These are phyloP conservation scores for Vitis cinerea DNA, from an alignment of 164 flowering plant genomes.

Conservation along the genomic window DNA sequence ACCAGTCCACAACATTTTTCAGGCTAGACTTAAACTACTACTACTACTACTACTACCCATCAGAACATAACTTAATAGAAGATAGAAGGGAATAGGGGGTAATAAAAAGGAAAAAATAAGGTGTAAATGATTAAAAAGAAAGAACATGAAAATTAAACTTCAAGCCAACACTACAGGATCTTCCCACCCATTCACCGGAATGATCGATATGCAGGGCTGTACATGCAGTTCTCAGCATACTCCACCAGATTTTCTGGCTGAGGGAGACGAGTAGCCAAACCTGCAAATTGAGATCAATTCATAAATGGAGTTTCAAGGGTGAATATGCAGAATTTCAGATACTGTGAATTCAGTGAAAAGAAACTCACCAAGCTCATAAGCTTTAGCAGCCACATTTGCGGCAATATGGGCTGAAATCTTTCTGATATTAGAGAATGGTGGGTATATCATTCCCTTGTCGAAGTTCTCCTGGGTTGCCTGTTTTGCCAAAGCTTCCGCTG, in stretches of 20 bases:
- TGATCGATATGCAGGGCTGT: conserved; percentile 49
- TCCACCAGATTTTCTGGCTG: conserved; percentile 49
- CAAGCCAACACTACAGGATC: too few relatives aligned
- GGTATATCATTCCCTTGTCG: conserved; percentile 55
- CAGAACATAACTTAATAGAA: too few relatives aligned
- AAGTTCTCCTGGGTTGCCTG: conserved; percentile 47
- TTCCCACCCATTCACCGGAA: conserved; percentile 33
- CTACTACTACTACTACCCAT: too few relatives aligned
- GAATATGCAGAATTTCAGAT: neutral
- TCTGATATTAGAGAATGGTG: conserved; percentile 60
- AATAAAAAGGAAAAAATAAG: too few relatives aligned
- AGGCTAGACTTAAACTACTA: too few relatives aligned
- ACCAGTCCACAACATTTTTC: too few relatives aligned
- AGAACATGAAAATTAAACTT: too few relatives aligned
- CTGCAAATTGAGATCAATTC: conserved; percentile 15
- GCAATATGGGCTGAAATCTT: conserved; percentile 64
- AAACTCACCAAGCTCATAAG: conserved; percentile 53
- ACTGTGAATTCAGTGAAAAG: neutral
- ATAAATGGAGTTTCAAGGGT: neutral
- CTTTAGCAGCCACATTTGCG: conserved; percentile 60
- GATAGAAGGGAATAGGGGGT: too few relatives aligned
- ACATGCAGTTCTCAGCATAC: conserved; percentile 63
- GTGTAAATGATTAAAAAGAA: too few relatives aligned
- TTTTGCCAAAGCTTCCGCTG: conserved; percentile 60
- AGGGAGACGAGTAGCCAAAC: conserved; percentile 58